phyloP scores from a whole-genome alignment of 805 yeast genomes.

The Sugiyamaella floridensis region DNA sequence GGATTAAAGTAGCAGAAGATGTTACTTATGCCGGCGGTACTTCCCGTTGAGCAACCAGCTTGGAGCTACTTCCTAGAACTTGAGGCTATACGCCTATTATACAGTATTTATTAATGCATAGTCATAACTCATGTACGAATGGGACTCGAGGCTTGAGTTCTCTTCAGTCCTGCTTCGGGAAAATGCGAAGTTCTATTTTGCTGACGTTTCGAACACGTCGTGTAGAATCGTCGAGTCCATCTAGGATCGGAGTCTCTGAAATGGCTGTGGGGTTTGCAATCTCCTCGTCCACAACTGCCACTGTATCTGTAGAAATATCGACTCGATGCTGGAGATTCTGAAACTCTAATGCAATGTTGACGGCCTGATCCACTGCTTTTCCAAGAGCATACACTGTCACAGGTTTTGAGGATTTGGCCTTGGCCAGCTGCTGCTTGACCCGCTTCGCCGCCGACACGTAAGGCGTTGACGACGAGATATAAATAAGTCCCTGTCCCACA shows the following conservation, averaged over 20 bases:
- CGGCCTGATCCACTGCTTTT: constrained; percentile 52
- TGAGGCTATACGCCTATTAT: too few species aligned
- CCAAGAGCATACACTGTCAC: constrained; percentile 73
- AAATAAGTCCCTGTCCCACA: constrained; percentile 42
- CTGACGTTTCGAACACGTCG: constrained; percentile 32
- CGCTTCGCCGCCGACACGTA: constrained; percentile 66
- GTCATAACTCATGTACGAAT: neutral
- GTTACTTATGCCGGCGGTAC: too few species aligned
- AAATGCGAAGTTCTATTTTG: constrained; percentile 37
- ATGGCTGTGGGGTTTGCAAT: constrained; percentile 27
- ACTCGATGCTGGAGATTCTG: constrained; percentile 45
- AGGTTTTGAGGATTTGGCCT: constrained; percentile 34
- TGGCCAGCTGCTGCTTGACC: constrained; percentile 43
- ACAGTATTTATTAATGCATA: neutral
- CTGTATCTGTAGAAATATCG: constrained; percentile 56
- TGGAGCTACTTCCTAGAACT: too few species aligned
- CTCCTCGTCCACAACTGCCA: constrained; percentile 66
- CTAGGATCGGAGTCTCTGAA: neutral
- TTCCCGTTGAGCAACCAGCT: too few species aligned
- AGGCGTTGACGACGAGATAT: constrained; percentile 62
- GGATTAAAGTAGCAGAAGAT: neutral
- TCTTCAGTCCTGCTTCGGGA: neutral
- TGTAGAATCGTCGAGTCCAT: neutral
- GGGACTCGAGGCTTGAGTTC: neutral
- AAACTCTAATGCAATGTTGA: constrained; percentile 58